Evolutionary conservation across 2,329 filamentous ascomycete genomes (phyloP).

Genomic region (Pseudogymnoascus sp.): DNA sequence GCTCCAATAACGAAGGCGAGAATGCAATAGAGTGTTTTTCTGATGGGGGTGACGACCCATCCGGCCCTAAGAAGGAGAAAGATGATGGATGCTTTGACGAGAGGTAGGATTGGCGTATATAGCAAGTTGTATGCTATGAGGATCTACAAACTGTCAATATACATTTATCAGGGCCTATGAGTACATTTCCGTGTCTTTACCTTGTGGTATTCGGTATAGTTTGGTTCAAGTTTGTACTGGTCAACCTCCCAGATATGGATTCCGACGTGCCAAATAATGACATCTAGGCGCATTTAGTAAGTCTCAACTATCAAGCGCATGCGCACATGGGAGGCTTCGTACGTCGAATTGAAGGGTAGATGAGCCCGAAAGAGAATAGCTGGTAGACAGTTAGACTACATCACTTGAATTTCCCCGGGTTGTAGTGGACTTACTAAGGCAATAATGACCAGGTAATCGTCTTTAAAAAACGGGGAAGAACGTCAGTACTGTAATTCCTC

Average conservation of each 20-base stretch:
- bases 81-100: neutral
- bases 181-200: neutral
- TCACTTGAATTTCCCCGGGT: neutral
- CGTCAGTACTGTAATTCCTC: neutral
- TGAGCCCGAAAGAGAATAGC: neutral
- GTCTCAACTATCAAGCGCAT: neutral
- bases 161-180: neutral
- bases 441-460: neutral
- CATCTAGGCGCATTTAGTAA: neutral
- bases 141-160: neutral
- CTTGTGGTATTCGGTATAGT: neutral
- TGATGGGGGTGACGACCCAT: neutral
- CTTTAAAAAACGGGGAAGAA: neutral
- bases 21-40: neutral
- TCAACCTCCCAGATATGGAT: constrained; percentile 2
- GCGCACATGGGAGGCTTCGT: neutral
- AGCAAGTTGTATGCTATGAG: constrained; percentile 2
- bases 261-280: constrained; percentile 1
- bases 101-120: constrained; percentile 2
- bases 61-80: neutral
- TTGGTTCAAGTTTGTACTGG: constrained; percentile 1
- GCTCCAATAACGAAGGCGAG: constrained; percentile 1
- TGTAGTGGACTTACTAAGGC: neutral
- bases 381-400: neutral
- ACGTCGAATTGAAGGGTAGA: constrained; percentile 2